Base-by-base conservation (phyloP, 208 protist species). In the Herpetomonas tarakana region DNA sequence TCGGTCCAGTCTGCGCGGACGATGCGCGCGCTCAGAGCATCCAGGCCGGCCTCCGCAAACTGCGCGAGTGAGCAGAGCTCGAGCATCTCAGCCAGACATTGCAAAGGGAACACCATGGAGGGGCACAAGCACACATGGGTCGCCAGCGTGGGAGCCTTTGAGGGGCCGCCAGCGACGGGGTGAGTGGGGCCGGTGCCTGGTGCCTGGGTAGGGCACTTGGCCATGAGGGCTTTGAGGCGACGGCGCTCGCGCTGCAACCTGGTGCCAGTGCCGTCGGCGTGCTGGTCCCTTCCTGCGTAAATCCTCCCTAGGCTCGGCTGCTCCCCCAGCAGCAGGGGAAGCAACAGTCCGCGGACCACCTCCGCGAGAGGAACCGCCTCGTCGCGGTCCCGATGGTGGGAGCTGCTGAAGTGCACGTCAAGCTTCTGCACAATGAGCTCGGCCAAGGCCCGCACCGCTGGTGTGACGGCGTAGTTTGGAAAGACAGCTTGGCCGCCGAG, bases 101-200 rank as follows among this genome's bases (percentile, higher is more conserved):
- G 88, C 21, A 92, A 53, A 2, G 88, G 80, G 53, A 87, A 88
- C n/a, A 94, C 69, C 49, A 94, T 69, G n/a, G 78, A 76, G 4
- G 65, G 31, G 19, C 58, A 69, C 65, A 41, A 6, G 35, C 35
- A 14, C 9, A 41, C 35, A 14, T 41, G 35, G 35, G 35, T 41
- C 14, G 9, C 35, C 14, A 6, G 6, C 35, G 35, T 14, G 35
- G 9, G 9, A 41, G 9, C 35, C 9, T 18, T 14, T 6, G 9
- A 6, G 35, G 9, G 14, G 35, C 35, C 14, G 9, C 9, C 35
- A 18, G 35, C 35, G 35, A 41, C 35, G 35, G 35, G 35, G 35
- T 41, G 35, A n/a, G n/a, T n/a, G n/a, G n/a, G n/a, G n/a, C n/a
- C n/a, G n/a, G n/a, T n/a, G n/a, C n/a, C n/a, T n/a, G n/a, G n/a